Evolutionary conservation across 768 basidiomycete genomes (phyloP), one percentile per base, ranked within the genome.

Genomic region (Boletus huronensis): DNA sequence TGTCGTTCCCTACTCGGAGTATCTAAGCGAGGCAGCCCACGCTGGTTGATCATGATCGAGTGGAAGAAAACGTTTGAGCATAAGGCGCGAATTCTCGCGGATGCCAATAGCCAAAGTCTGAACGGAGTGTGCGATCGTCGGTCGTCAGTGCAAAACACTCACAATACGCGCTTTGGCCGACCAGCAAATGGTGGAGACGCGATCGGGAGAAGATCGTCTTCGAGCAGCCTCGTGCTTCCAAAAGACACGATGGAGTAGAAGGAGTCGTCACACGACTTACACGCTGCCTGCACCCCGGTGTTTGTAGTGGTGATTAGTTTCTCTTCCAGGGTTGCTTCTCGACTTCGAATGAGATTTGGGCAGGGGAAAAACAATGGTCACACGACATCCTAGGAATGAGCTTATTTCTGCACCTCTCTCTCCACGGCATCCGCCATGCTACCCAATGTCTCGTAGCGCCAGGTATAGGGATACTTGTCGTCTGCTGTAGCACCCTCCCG

Each of bases 391-490:
- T 28, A 28, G 39, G 14, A 25, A 35, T 16, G 26, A 29, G 6
- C 47, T 48, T 39, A 32, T 19, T 39, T 32, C 38, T 23, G 46
- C n/a, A 48, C 40, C 52, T 80, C 81, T 50, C 65, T 61, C 48
- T 79, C 77, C 1, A 88, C 82, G 1, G 78, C 84, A 31, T 78
- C 78, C 16, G 82, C 83, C 77, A 90, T 75, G 40, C 78, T 77
- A 28, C 78, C 80, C 43, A 89, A 62, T 3, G 83, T 86, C 54
- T 77, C 74, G 59, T 85, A 90, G 46, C 73, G 73, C 80, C 80
- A 80, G 0, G 66, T 71, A 71, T 77, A 83, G 42, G 59, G 54
- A 23, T 70, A 69, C 46, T 64, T 59, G 53, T 55, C 61, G 38
- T 58, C 65, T 16, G 48, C 58, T 6, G 52, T 32, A 6, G 47